These are phyloP conservation scores for Acanthamoeba lenticulata DNA, from an alignment of 208 protist genomes.

Conservation along the genomic window DNA sequence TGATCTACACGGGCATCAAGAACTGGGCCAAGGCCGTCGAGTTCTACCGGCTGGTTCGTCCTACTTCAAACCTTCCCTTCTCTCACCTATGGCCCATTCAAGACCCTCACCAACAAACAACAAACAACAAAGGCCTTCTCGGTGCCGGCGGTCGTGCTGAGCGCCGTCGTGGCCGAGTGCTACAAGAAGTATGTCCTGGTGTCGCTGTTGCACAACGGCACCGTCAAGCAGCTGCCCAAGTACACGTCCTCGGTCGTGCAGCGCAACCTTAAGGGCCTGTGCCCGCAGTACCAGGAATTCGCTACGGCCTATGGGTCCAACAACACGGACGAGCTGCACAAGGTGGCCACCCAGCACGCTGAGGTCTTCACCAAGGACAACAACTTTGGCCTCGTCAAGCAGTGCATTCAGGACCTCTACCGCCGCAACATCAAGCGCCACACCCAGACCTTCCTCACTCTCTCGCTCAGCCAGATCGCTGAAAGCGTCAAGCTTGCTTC, in stretches of 20 bases:
- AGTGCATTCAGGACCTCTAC: constrained; percentile 75
- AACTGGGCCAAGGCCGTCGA: constrained; percentile 77
- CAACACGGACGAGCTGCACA: constrained; percentile 68
- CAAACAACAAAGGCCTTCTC: constrained; percentile 68
- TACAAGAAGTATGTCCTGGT: constrained; percentile 86
- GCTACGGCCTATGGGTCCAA: constrained; percentile 66
- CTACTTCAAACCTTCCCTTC: background rate
- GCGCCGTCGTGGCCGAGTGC: constrained; percentile 81
- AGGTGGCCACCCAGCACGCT: constrained; percentile 10
- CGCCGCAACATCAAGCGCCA: constrained; percentile 81
- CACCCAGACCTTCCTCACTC: constrained; percentile 85
- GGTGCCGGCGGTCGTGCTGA: constrained; percentile 78
- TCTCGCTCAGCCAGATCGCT: constrained; percentile 83
- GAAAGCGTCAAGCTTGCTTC: constrained; percentile 73
- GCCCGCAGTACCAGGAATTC: constrained; percentile 80
- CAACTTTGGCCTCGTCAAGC: constrained; percentile 84
- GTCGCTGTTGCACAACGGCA: constrained; percentile 76
- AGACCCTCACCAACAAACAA: too few species aligned
- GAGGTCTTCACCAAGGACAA: constrained; percentile 81
- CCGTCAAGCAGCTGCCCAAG: constrained; percentile 68
- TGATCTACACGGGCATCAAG: constrained; percentile 81
- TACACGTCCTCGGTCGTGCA: constrained; percentile 76
- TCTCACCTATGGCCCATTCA: background rate
- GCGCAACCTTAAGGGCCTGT: constrained; percentile 80
- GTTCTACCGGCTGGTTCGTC: constrained; percentile 74